Evolutionary conservation across 1,139 yeast genomes (phyloP).

Genomic region (Scheffersomyces titani): DNA sequence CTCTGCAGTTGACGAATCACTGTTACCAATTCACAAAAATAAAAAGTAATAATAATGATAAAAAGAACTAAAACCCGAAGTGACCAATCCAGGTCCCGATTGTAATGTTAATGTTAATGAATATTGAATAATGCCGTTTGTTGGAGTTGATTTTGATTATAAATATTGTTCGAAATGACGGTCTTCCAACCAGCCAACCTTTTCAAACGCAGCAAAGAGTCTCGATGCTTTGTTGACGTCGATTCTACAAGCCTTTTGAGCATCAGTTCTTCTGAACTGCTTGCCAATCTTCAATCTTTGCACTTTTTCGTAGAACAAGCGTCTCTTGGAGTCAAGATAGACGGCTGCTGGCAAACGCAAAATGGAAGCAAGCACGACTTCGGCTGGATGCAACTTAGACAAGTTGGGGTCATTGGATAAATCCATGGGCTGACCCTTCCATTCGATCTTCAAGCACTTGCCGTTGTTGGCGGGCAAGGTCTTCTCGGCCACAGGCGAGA

Average conservation of each 20-base stretch:
- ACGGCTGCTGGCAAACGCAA: slow-evolving; percentile 84
- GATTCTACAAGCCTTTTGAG: slow-evolving; percentile 95
- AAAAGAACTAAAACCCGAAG: not conserved
- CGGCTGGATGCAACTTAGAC: slow-evolving; percentile 84
- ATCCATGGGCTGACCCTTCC: slow-evolving; percentile 99
- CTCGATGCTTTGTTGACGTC: slow-evolving; percentile 97
- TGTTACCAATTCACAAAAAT: not conserved
- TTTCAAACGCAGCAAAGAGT: slow-evolving; percentile 88
- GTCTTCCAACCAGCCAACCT: slow-evolving; percentile 94
- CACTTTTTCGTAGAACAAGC: slow-evolving; percentile 87
- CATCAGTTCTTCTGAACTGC: slow-evolving; percentile 95
- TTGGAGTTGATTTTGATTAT: slow-evolving; percentile 5
- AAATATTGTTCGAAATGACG: slow-evolving; percentile 59
- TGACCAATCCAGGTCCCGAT: not conserved
- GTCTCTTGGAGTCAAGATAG: slow-evolving; percentile 87
- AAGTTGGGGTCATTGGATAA: slow-evolving; percentile 73
- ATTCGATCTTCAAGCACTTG: slow-evolving; percentile 82
- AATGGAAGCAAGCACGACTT: slow-evolving; percentile 82
- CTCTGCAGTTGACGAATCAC: not conserved
- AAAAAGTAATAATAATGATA: not conserved
- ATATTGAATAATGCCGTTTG: not conserved
- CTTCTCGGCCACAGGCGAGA: slow-evolving; percentile 62
- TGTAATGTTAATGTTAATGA: not conserved
- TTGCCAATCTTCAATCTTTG: slow-evolving; percentile 69
- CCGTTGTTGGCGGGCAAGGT: slow-evolving; percentile 66